Evolutionary conservation across 1,139 yeast species (phyloP).

Genomic region (Meyerozyma sp.): DNA sequence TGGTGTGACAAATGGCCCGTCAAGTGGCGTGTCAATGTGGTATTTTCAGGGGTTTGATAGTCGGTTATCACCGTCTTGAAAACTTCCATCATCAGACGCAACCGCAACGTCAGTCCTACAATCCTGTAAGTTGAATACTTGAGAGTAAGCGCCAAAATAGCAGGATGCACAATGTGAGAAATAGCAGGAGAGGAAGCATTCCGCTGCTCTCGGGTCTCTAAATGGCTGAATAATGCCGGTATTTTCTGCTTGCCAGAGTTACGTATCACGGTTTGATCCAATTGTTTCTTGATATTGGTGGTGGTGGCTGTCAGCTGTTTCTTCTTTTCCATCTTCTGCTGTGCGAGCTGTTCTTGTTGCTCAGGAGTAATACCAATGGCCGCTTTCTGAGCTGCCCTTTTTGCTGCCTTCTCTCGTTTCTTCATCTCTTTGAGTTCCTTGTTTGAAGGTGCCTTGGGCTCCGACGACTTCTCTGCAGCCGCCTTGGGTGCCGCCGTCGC

Average conservation of each 20-base stretch:
- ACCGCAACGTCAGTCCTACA: constrained; percentile 86
- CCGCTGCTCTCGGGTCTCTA: constrained; percentile 79
- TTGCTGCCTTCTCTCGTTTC: constrained; percentile 86
- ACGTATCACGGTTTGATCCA: constrained; percentile 49
- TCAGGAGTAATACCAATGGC: constrained; percentile 46
- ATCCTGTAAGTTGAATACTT: constrained; percentile 79
- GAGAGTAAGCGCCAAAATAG: constrained; percentile 71
- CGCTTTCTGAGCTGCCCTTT: constrained; percentile 65
- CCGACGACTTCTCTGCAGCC: constrained; percentile 1
- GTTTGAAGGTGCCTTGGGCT: constrained; percentile 46
- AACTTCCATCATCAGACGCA: constrained; percentile 78
- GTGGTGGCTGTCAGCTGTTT: constrained; percentile 29
- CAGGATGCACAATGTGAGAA: constrained; percentile 80
- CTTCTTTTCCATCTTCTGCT: constrained; percentile 33
- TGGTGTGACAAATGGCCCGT: constrained; percentile 90
- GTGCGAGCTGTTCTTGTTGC: constrained; percentile 35
- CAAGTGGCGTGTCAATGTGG: constrained; percentile 81
- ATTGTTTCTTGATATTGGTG: constrained; percentile 51
- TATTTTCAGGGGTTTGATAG: constrained; percentile 80
- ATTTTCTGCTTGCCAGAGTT: constrained; percentile 37
- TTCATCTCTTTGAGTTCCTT: constrained; percentile 85
- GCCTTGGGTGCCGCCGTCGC: background rate
- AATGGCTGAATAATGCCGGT: constrained; percentile 76
- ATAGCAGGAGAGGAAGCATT: constrained; percentile 59
- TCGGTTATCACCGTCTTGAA: constrained; percentile 77